phyloP scores from a whole-genome alignment of 176 grass and related monocot genomes.

The Phragmites australis region DNA sequence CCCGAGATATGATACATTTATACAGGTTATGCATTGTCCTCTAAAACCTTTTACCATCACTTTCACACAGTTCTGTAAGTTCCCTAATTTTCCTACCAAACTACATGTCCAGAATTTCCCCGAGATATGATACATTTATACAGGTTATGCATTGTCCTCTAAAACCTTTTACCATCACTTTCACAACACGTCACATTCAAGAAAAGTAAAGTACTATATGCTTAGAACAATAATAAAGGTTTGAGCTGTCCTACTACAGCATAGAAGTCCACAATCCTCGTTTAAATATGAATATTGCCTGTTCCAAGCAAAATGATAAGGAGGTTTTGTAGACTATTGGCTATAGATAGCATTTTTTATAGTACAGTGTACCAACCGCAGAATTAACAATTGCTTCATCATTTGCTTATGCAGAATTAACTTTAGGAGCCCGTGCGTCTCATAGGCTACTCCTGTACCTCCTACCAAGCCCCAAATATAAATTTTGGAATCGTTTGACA shows the following conservation, averaged over 20 bases:
- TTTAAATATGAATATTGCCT: conserved; percentile 33
- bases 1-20: conserved; percentile 1
- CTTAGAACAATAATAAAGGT: conserved; percentile 9
- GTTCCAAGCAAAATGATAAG: conserved; percentile 18
- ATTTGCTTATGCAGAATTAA: conserved; percentile 20
- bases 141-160: neutral
- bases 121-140: conserved; percentile 5
- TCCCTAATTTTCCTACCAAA: neutral
- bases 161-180: neutral
- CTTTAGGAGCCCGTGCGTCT: neutral
- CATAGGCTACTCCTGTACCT: neutral
- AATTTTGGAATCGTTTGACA: neutral
- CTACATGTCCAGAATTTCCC: neutral
- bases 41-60: neutral
- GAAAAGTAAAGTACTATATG: neutral
- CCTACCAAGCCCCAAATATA: neutral
- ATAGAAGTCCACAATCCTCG: neutral
- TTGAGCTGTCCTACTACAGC: neutral
- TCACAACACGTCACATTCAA: neutral
- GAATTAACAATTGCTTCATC: conserved; percentile 1
- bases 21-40: neutral
- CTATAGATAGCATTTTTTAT: neutral
- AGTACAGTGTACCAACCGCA: conserved; percentile 31
- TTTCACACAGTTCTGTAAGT: conserved; percentile 13
- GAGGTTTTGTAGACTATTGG: neutral